A percentile compares a stretch with the other conserved stretches of the same genome.
Conservation (phyloP, 1,284 basidiomycete species). For the Microstroma glucosiphilum region DNA sequence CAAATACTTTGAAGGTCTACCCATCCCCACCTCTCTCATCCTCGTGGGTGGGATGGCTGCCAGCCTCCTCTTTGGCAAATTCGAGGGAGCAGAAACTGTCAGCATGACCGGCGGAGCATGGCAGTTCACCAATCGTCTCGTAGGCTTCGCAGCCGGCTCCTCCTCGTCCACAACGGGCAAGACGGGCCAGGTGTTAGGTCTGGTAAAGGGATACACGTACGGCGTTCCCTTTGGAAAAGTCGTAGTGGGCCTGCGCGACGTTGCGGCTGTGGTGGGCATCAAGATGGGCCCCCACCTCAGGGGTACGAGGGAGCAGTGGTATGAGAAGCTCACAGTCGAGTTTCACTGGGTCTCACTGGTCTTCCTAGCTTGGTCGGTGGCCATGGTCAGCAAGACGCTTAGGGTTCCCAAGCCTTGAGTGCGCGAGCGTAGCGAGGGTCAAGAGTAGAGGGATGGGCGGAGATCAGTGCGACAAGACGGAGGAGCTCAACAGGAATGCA, state of each 20-base stretch:
- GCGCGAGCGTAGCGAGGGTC: not conserved
- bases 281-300: not conserved
- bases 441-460: too few species aligned
- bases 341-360: slow-evolving; percentile 40
- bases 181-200: not conserved
- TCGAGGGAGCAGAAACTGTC: slow-evolving; percentile 59
- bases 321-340: slow-evolving; percentile 20
- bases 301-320: slow-evolving; percentile 9
- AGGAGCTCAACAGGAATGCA: too few species aligned
- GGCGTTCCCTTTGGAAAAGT: slow-evolving; percentile 1
- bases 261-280: not conserved
- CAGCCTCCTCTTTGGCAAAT: slow-evolving; percentile 67
- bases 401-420: slow-evolving; percentile 46
- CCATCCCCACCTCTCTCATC: slow-evolving; percentile 82
- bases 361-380: slow-evolving; percentile 41
- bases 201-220: not conserved
- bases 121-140: slow-evolving; percentile 6
- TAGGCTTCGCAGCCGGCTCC: not conserved
- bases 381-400: slow-evolving; percentile 48
- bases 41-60: slow-evolving; percentile 75
- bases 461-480: too few species aligned
- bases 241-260: not conserved
- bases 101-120: not conserved
- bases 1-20: slow-evolving; percentile 93
- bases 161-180: not conserved